These are phyloP conservation scores for Xylaria sp. DNA, from an alignment of 2,329 filamentous ascomycete species.

Conservation along the genomic window DNA sequence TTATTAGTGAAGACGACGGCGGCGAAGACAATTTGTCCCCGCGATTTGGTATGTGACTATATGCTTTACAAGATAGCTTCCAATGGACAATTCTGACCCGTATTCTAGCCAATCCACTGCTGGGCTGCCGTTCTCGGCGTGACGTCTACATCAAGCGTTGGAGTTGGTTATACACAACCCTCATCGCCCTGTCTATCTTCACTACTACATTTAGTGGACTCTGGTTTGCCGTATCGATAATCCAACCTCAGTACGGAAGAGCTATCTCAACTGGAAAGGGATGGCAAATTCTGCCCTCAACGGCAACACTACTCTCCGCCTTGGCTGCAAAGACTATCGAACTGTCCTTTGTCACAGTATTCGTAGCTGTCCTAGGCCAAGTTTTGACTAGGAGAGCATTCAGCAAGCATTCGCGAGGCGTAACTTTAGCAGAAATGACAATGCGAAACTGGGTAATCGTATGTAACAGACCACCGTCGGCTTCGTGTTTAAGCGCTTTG, in stretches of 20 bases:
- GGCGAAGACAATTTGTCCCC: conserved; percentile 30
- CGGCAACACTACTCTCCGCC: conserved; percentile 70
- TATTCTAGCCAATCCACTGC: conserved; percentile 33
- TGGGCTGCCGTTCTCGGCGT: conserved; percentile 37
- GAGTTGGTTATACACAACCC: conserved; percentile 57
- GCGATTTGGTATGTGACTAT: conserved; percentile 30
- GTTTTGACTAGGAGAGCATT: conserved; percentile 73
- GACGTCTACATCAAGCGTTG: conserved; percentile 39
- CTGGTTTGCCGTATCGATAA: conserved; percentile 68
- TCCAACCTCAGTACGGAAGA: conserved; percentile 66
- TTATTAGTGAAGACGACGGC: conserved; percentile 25
- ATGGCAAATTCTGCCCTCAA: conserved; percentile 60
- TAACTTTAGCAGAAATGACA: conserved; percentile 76
- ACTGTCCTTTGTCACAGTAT: conserved; percentile 77
- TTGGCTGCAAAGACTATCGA: conserved; percentile 79
- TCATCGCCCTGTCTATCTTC: conserved; percentile 60
- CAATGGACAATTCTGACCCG: conserved; percentile 1
- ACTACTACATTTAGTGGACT: conserved; percentile 68
- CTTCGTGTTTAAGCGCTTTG: not conserved
- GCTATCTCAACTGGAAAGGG: conserved; percentile 58
- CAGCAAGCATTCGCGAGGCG: conserved; percentile 62
- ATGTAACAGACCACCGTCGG: conserved; percentile 18
- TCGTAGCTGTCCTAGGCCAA: conserved; percentile 77
- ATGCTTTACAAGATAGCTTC: not conserved
- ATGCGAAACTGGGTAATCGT: conserved; percentile 76